Base-by-base conservation (phyloP, 2,329 filamentous ascomycete species). In the Chaetomium olivaceum region DNA sequence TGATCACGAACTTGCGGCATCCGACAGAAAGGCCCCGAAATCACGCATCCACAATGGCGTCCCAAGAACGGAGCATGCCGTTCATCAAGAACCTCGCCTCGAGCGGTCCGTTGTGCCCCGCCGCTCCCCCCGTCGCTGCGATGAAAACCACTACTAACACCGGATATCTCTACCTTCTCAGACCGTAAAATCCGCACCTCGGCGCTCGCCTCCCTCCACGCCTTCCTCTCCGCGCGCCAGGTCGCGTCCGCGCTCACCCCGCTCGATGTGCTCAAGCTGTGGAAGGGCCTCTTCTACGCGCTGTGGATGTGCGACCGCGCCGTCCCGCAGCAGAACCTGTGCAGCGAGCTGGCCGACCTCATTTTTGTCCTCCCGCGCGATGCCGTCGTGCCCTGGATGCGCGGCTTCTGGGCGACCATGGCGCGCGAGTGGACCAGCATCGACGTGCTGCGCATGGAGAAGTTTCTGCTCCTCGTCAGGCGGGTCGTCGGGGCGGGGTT, bases 221-320 rank as follows among this genome's bases (percentile, higher is more conserved):
- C 87, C 58, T 97, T 91, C 82, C 89, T 98, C 76, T 84, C 86
- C 68, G 83, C 86, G 67, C 84, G 85, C 50, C 76, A 80, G 46
- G 73, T 78, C 48, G 67, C 77, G 72, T 81, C 77, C 62, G 76
- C 83, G 62, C 86, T 97, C 67, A 80, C 86, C 21, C 81, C 86
- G 50, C 77, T 90, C 70, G 93, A 97, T 70, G 82, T 92, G 58
- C 82, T 94, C 67, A 97, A 97, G 81, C 85, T 98, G 70, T 97
- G 93, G 92, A 96, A 96, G 76, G 94, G 93, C 5, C 86, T 98
- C 23, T 97, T 95, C 82, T 97, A 93, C 83, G 90, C 89, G 74
- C 87, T 95, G 74, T 97, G 92, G 90, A 95, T 97, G 89, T 92
- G 90, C 77, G 93, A 97, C 82, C 91, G 93, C 57, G 89, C 93